A percentile compares a stretch with the other conserved stretches of the same genome.
Conservation (phyloP, 2,329 filamentous ascomycete genomes). For the Elsinoe fawcettii region DNA sequence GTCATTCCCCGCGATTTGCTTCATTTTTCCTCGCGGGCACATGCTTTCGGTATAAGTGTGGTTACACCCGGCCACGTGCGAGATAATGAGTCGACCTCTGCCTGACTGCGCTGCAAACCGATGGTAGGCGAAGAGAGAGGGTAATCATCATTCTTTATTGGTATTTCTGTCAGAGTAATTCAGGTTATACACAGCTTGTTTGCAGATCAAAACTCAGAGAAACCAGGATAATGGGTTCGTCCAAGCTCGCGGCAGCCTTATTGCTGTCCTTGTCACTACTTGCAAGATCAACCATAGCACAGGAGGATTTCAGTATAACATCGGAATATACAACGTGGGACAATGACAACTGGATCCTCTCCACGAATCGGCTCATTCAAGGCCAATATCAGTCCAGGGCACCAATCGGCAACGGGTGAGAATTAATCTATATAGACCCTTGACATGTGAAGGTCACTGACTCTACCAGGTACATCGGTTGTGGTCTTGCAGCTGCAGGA, state of each 20-base stretch:
- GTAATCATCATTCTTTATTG: neutral
- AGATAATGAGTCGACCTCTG: neutral
- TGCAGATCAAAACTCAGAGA: neutral
- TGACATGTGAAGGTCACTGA: neutral
- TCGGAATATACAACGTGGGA: conserved; percentile 46
- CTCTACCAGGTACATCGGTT: conserved; percentile 46
- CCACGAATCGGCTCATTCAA: conserved; percentile 46
- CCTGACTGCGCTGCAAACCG: neutral
- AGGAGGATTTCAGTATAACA: conserved; percentile 18
- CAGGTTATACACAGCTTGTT: neutral
- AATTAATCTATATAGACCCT: neutral
- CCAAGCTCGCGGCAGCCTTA: neutral
- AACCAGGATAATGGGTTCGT: neutral
- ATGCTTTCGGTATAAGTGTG: conserved; percentile 4
- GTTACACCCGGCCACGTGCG: conserved; percentile 8
- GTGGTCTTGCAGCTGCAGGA: conserved; percentile 55
- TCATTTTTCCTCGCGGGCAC: neutral
- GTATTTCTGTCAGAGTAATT: neutral
- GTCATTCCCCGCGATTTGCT: neutral
- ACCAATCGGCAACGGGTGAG: conserved; percentile 50
- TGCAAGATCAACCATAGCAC: neutral
- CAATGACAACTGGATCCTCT: conserved; percentile 49
- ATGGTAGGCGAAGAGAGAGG: conserved; percentile 3
- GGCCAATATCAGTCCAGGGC: conserved; percentile 55
- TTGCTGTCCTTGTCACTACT: neutral